A percentile compares a stretch with the other conserved stretches of the same genome.
Conservation (phyloP, 768 basidiomycete genomes). For the Boletus speciosus region DNA sequence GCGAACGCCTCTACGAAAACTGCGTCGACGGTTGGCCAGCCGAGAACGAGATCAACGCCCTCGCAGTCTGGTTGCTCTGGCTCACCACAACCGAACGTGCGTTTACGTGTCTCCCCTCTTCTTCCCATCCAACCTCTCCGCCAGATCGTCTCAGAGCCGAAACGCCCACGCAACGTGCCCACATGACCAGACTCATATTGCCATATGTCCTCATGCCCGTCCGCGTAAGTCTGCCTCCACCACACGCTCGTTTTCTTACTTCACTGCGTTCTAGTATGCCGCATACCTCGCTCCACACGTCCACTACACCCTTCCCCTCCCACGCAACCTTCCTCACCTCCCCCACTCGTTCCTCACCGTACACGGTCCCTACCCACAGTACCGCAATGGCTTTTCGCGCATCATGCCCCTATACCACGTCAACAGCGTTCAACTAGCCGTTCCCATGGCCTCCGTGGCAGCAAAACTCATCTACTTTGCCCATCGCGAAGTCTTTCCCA, state of each 20-base stretch:
- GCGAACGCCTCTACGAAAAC: constrained; percentile 44
- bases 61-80: constrained; percentile 66
- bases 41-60: constrained; percentile 46
- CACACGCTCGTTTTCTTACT: background rate
- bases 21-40: constrained; percentile 52
- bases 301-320: constrained; percentile 55
- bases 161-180: constrained; percentile 25
- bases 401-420: constrained; percentile 29
- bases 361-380: constrained; percentile 49
- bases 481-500: constrained; percentile 47
- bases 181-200: constrained; percentile 34
- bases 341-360: constrained; percentile 33
- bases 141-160: constrained; percentile 30
- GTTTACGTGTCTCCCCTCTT: constrained; percentile 14
- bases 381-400: constrained; percentile 36
- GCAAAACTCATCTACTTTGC: constrained; percentile 65
- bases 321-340: constrained; percentile 9
- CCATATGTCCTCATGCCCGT: constrained; percentile 50
- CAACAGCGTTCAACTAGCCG: constrained; percentile 23
- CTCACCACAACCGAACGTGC: constrained; percentile 50
- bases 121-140: constrained; percentile 15
- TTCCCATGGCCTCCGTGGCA: constrained; percentile 50
- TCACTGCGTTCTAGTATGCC: constrained; percentile 42
- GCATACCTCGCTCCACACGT: constrained; percentile 58
- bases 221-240: constrained; percentile 33